Evolutionary conservation across 768 basidiomycete species (phyloP), one percentile per base, ranked within the genome.

Genomic region (Brasilioporus rufonigricans): DNA sequence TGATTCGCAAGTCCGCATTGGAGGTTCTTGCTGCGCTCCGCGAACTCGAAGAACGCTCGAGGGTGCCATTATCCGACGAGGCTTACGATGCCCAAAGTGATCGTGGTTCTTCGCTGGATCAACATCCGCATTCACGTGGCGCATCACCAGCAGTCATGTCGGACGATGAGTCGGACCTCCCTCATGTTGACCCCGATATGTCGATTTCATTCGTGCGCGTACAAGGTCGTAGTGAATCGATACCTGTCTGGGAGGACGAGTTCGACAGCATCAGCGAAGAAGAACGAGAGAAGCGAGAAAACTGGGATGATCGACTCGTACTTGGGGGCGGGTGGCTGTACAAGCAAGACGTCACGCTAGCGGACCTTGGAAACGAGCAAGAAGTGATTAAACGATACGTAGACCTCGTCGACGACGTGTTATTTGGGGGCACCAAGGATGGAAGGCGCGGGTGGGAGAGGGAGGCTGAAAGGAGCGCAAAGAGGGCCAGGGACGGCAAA

Each of bases 261-360:
- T 77, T 82, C 14, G 80, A 71, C 19, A 76, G 75, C 31, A 71
- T 78, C 41, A 77, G 76, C 57, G 80, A 80, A 56, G 75, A 76
- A 48, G 76, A 77, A 45, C 66, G 65, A 46, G 80, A 83, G 62
- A 86, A 85, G 68, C 77, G 79, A 38, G 87, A 89, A 58, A 74
- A 77, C 18, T 93, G 91, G 91, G 91, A 93, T 62, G 87, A 92
- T 64, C 76, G 84, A 33, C 78, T 93, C 12, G 85, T 91, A 0
- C 75, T 93, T 13, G 87, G 88, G 24, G 85, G 86, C 27, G 91
- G 91, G 6, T 93, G 91, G 89, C 64, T 93, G 50, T 93, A 93
- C 65, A 77, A 72, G 53, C 86, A 85, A 63, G 85, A 89, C 61
- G 63, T 91, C 51, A 70, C 62, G 16, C 70, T 86, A 31, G 71